Conservation (phyloP, 305 asterid species). For the Fraxinus platypoda region DNA sequence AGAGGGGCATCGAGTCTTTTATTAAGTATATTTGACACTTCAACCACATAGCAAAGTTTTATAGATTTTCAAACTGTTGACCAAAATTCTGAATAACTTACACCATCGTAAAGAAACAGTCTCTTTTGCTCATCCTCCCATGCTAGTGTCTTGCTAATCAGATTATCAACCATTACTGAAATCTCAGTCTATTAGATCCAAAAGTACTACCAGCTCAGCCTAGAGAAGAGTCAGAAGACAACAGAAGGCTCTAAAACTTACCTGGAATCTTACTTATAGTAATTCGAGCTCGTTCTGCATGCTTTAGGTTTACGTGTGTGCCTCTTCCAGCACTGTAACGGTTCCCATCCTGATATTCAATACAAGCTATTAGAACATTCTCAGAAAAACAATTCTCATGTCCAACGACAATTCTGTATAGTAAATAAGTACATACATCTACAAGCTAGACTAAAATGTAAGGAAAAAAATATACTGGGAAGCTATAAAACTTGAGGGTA, state of each 20-base stretch:
- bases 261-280: constrained; percentile 83
- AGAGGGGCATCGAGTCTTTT: too few relatives aligned
- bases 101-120: constrained; percentile 83
- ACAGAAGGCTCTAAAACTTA: constrained; percentile 22
- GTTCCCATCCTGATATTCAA: constrained; percentile 55
- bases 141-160: constrained; percentile 65
- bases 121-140: constrained; percentile 87
- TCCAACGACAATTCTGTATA: not conserved
- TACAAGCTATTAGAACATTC: constrained; percentile 19
- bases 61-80: constrained; percentile 13
- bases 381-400: not conserved
- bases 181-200: constrained; percentile 25
- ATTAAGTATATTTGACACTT: too few relatives aligned
- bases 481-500: constrained; percentile 6
- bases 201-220: constrained; percentile 7
- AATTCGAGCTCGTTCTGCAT: constrained; percentile 86
- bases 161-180: constrained; percentile 73
- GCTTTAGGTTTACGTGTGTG: constrained; percentile 77
- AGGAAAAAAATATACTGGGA: not conserved
- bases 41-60: not conserved
- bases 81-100: constrained; percentile 35
- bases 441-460: not conserved
- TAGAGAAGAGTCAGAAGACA: constrained; percentile 1
- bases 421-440: constrained; percentile 1
- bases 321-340: constrained; percentile 95